Evolutionary conservation across 306 rosid species (phyloP).

Genomic region (Cucurbita pepo): DNA sequence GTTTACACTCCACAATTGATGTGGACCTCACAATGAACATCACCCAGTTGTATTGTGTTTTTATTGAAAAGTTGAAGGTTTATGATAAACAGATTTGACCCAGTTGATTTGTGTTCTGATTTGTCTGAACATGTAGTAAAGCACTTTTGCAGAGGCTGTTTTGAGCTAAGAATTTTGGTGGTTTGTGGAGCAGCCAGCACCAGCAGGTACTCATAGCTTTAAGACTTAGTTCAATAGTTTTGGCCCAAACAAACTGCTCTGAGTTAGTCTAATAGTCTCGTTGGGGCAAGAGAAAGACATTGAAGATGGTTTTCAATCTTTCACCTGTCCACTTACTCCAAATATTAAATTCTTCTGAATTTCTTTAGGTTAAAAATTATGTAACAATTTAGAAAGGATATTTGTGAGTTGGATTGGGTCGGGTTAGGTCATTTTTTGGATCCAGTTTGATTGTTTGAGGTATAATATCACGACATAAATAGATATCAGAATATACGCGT

Average conservation of each 20-base stretch:
- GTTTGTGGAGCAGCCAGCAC: neutral
- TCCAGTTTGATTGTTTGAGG: too few relatives aligned
- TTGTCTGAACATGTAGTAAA: neutral
- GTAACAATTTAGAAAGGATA: too few relatives aligned
- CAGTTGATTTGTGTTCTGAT: neutral
- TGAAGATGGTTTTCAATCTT: neutral
- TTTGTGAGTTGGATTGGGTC: too few relatives aligned
- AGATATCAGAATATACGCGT: too few relatives aligned
- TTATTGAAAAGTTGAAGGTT: neutral
- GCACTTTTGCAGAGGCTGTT: neutral
- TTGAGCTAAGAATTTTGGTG: neutral
- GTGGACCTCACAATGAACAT: too few relatives aligned
- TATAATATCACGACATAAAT: too few relatives aligned
- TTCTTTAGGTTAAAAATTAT: too few relatives aligned
- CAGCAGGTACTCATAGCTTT: neutral
- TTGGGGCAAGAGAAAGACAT: neutral
- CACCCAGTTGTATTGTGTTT: neutral
- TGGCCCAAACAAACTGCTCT: neutral
- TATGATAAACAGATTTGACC: neutral
- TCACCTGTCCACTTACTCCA: too few relatives aligned
- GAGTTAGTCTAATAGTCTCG: neutral
- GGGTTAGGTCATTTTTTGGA: too few relatives aligned
- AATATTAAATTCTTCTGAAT: too few relatives aligned
- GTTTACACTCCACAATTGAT: fast-evolving
- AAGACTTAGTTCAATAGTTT: neutral